Evolutionary conservation across 1,284 basidiomycete species (phyloP), one percentile per base, ranked within the genome.

Genomic region (Anthracocystis walkeri): DNA sequence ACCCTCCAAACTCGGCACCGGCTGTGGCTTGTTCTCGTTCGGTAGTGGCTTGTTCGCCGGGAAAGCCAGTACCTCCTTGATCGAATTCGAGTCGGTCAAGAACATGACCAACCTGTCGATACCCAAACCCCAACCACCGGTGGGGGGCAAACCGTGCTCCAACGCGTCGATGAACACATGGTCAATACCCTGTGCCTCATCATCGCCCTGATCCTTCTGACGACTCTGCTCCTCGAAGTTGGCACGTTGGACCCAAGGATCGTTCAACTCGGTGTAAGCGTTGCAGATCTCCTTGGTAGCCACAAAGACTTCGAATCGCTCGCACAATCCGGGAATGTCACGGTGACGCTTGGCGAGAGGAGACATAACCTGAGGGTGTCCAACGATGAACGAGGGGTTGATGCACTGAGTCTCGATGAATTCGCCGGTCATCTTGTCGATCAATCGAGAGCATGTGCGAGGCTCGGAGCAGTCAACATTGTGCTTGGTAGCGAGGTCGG

Each of bases 341-440:
- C 83, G 80, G 58, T 85, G 82, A 40, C 82, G 74, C 74, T 85
- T 85, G 46, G 96, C 97, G 23, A 99, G 90, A 8, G 96, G 96
- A 4, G 95, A 97, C 96, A 99, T 99, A 81, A 99, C 93, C 88
- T 98, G 95, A 46, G 96, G 96, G 87, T 99, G 96, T 27, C 96
- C 97, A 7, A 66, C 91, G 79, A 99, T 99, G 89, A 99, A 99
- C 14, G 94, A 90, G 6, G 96, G 96, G 57, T 93, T 96, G 85
- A 98, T 91, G 87, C 96, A 99, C 70, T 99, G 91, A 52, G 92
- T 92, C 86, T 99, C 96, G 85, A 99, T 98, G 87, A 89, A 98
- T 86, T 99, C 96, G 66, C 96, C 96, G 57, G 98, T 96, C 78
- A 92, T 92, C 90, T 99, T 99, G 89, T 98, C 96, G 55, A 99